Evolutionary conservation across 306 rosid species (phyloP).

Genomic region (Quercus suber): DNA sequence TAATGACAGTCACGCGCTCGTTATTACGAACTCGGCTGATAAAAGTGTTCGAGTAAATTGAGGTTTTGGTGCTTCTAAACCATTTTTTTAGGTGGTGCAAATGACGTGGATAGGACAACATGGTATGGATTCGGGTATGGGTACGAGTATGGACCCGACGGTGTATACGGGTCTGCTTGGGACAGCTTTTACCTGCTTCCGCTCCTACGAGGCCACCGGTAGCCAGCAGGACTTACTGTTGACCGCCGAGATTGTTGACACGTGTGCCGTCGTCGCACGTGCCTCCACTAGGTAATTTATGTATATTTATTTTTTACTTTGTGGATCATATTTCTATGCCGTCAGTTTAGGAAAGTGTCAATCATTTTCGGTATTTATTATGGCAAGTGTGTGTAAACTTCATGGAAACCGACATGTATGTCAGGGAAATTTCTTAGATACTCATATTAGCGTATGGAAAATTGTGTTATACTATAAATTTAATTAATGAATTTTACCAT

Average conservation of each 20-base stretch:
- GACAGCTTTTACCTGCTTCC: slow-evolving; percentile 75
- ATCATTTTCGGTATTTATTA: too few relatives aligned
- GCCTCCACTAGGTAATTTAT: slow-evolving; percentile 52
- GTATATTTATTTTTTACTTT: too few relatives aligned
- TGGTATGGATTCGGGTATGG: slow-evolving; percentile 12
- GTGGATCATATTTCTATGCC: too few relatives aligned
- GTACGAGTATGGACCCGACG: slow-evolving; percentile 59
- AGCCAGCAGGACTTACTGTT: slow-evolving; percentile 51
- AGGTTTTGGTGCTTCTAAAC: neutral
- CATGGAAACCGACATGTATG: too few relatives aligned
- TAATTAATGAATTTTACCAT: fast-evolving
- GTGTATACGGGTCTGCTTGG: slow-evolving; percentile 74
- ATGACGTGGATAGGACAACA: slow-evolving; percentile 43
- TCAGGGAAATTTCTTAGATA: too few relatives aligned
- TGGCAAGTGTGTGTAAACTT: too few relatives aligned
- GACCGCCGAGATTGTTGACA: slow-evolving; percentile 55
- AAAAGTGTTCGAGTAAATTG: too few relatives aligned
- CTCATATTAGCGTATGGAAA: fast-evolving
- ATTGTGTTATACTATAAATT: fast-evolving
- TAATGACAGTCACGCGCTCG: too few relatives aligned
- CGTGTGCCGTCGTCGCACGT: slow-evolving; percentile 52
- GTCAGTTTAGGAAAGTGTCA: too few relatives aligned
- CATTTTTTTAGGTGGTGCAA: slow-evolving; percentile 54
- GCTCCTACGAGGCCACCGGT: slow-evolving; percentile 64
- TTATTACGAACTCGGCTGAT: too few relatives aligned